Percentiles rank a stretch among this genome's conserved stretches.
Evolutionary conservation across 208 protist genomes (phyloP).

Genomic region (Balamuthia mandrillaris): DNA sequence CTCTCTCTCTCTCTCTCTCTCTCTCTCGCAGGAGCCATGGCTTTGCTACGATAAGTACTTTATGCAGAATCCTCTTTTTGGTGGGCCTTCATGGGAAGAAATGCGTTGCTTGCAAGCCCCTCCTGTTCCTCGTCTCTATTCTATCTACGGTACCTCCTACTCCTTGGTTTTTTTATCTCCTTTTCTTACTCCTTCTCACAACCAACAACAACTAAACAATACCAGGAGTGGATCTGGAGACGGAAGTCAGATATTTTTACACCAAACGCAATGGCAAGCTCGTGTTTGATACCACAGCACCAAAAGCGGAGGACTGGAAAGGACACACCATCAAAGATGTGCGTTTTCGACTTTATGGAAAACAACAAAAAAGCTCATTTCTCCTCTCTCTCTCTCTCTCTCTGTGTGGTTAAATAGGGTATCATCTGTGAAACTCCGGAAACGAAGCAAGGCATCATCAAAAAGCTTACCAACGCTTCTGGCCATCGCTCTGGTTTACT

Average conservation of each 20-base stretch:
- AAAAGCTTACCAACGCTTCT: neutral
- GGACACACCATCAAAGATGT: too few species aligned
- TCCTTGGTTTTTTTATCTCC: neutral
- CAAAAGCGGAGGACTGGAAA: neutral
- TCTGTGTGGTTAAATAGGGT: too few species aligned
- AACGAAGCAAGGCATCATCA: neutral
- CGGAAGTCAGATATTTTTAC: conserved; percentile 8
- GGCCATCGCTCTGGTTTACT: too few species aligned
- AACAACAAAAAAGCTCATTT: too few species aligned
- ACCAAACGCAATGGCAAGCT: neutral
- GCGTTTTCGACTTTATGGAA: too few species aligned
- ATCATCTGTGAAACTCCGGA: neutral
- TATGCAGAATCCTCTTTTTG: neutral
- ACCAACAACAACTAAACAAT: too few species aligned
- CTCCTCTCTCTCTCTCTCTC: too few species aligned
- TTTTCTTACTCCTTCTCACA: too few species aligned
- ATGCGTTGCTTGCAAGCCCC: neutral
- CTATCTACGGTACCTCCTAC: neutral
- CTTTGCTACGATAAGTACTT: neutral
- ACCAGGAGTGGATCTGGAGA: conserved; percentile 16
- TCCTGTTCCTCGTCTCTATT: neutral
- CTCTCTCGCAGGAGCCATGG: neutral
- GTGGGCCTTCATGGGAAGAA: neutral
- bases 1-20: neutral
- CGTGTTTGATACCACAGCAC: neutral